Percentiles rank a stretch among this genome's conserved stretches.
These are phyloP conservation scores for Backusella liffmaniae DNA, from an alignment of 192 early-diverging fungal genomes.

Conservation along the genomic window DNA sequence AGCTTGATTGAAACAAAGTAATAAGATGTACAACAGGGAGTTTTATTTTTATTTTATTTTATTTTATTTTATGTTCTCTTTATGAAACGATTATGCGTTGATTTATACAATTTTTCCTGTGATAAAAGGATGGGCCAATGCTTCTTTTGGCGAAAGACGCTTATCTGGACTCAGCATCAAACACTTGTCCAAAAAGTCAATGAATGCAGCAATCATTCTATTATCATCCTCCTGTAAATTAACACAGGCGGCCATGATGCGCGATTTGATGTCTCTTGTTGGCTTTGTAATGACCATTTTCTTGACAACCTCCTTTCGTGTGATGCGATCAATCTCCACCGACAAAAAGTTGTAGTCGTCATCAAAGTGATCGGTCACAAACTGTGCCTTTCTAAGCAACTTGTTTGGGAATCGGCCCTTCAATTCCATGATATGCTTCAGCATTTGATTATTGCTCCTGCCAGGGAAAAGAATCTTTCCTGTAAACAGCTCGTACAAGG, in stretches of 20 bases:
- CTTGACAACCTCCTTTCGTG: conserved; percentile 66
- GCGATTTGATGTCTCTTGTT: conserved; percentile 65
- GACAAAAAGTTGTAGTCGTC: conserved; percentile 67
- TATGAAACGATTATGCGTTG: background rate
- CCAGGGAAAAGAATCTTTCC: conserved; percentile 96
- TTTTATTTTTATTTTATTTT: background rate
- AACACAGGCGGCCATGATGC: conserved; percentile 54
- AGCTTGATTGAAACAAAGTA: no score
- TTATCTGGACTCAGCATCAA: conserved; percentile 86
- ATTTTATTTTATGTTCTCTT: background rate
- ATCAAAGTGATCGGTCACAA: conserved; percentile 87
- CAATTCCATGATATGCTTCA: conserved; percentile 88
- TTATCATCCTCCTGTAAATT: conserved; percentile 57
- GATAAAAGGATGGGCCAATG: conserved; percentile 86
- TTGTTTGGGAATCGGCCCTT: conserved; percentile 87
- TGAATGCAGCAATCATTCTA: conserved; percentile 64
- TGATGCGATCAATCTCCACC: conserved; percentile 59
- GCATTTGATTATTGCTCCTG: conserved; percentile 94
- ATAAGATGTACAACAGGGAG: no score
- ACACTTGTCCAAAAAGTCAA: conserved; percentile 83
- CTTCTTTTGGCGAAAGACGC: conserved; percentile 82
- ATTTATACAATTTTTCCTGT: conserved; percentile 41
- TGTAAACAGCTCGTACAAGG: conserved; percentile 93
- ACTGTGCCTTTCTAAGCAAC: conserved; percentile 81
- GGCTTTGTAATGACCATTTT: conserved; percentile 67